These are phyloP conservation scores for Pythium dissimile DNA, from an alignment of 352 stramenopile species.

Conservation along the genomic window DNA sequence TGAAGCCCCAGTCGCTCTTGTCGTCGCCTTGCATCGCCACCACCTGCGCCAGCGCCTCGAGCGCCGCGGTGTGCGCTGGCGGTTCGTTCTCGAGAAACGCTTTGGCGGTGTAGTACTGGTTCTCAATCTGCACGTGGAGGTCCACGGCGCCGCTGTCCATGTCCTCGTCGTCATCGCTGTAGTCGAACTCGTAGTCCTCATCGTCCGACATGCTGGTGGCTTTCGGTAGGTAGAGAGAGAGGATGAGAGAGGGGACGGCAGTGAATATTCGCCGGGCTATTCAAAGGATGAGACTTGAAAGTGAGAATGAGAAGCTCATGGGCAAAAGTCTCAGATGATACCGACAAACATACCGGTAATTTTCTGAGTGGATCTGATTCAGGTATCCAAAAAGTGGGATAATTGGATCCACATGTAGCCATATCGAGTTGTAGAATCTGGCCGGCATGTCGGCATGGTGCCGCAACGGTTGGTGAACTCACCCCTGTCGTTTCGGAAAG, in stretches of 20 bases:
- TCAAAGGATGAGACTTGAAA: too few relatives aligned
- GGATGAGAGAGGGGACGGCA: not conserved
- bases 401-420: too few relatives aligned
- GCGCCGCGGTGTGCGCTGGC: conserved; percentile 30
- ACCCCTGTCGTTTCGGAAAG: too few relatives aligned
- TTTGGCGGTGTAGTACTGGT: conserved; percentile 93
- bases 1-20: conserved; percentile 90
- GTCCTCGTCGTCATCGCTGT: conserved; percentile 90
- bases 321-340: too few relatives aligned
- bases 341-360: too few relatives aligned
- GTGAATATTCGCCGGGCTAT: too few relatives aligned
- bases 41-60: conserved; percentile 55
- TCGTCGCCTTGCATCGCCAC: conserved; percentile 44
- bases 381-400: too few relatives aligned
- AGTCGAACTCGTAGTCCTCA: conserved; percentile 91
- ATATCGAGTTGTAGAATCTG: too few relatives aligned
- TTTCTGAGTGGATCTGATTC: too few relatives aligned
- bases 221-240: not conserved
- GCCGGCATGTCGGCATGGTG: too few relatives aligned
- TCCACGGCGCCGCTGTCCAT: conserved; percentile 80
- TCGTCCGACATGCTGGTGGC: conserved; percentile 58
- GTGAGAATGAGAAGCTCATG: too few relatives aligned
- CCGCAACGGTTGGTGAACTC: too few relatives aligned
- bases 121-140: conserved; percentile 89
- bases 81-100: conserved; percentile 59